Conservation (phyloP, 2,329 filamentous ascomycete species). For the Cercospora berteroae region DNA sequence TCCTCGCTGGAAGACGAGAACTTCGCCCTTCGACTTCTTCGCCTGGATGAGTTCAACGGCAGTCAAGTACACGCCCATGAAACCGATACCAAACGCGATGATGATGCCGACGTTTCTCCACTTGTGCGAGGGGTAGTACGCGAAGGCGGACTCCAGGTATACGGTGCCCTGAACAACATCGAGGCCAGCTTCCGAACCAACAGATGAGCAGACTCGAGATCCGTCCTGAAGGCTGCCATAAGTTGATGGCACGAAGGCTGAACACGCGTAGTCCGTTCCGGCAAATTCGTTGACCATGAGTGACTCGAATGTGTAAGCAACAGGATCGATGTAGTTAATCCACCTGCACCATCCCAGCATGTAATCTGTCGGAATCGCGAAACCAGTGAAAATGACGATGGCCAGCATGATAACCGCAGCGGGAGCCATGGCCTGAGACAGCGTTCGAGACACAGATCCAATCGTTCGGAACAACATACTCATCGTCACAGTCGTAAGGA, state of each 20-base stretch:
- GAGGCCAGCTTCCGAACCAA: slow-evolving; percentile 44
- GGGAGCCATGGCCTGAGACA: slow-evolving; percentile 58
- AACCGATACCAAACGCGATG: slow-evolving; percentile 45
- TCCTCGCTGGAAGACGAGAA: slow-evolving; percentile 50
- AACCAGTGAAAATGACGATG: slow-evolving; percentile 67
- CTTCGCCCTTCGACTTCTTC: slow-evolving; percentile 54
- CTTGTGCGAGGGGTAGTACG: slow-evolving; percentile 42
- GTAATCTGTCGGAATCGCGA: slow-evolving; percentile 56
- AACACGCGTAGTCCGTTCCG: slow-evolving; percentile 57
- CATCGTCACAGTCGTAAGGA: slow-evolving; percentile 72
- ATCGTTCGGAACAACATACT: slow-evolving; percentile 84
- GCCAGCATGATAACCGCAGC: slow-evolving; percentile 60
- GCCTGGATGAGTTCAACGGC: slow-evolving; percentile 49
- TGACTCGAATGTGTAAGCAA: slow-evolving; percentile 76
- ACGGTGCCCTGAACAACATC: slow-evolving; percentile 41
- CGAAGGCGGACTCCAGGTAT: slow-evolving; percentile 36
- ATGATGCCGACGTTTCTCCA: slow-evolving; percentile 52
- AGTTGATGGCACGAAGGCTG: slow-evolving; percentile 42
- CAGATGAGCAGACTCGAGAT: slow-evolving; percentile 42
- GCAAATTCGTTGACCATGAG: slow-evolving; percentile 73
- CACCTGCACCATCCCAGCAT: slow-evolving; percentile 80
- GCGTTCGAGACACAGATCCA: slow-evolving; percentile 69
- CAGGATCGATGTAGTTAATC: slow-evolving; percentile 78
- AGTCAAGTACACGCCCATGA: slow-evolving; percentile 45
- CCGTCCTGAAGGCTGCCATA: slow-evolving; percentile 40